Conservation (phyloP, 2,329 filamentous ascomycete species). For the Ascocoryne sarcoides region DNA sequence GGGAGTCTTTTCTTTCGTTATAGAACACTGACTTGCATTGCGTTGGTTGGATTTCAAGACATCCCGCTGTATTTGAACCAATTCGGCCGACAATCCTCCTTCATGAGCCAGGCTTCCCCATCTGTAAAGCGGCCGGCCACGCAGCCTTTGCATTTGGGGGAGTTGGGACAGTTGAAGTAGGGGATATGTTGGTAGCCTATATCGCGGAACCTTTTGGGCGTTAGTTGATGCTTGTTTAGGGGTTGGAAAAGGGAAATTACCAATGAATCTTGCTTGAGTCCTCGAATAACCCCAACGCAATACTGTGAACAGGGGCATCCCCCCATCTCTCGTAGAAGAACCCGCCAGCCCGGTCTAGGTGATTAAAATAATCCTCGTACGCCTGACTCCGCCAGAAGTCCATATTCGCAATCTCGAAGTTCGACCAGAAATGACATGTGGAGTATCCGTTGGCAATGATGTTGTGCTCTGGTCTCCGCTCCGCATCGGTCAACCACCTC, state of each 20-base stretch:
- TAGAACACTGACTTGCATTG: not conserved
- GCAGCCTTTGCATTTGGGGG: slow-evolving; percentile 84
- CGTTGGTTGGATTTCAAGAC: slow-evolving; percentile 39
- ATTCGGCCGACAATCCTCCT: slow-evolving; percentile 88
- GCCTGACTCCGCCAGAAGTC: slow-evolving; percentile 82
- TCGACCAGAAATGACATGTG: slow-evolving; percentile 98
- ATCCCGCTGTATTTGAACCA: slow-evolving; percentile 96
- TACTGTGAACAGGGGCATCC: slow-evolving; percentile 92
- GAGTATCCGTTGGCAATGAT: slow-evolving; percentile 82
- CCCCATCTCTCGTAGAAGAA: slow-evolving; percentile 99
- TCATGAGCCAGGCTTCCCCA: slow-evolving; percentile 74
- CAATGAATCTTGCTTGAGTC: slow-evolving; percentile 88
- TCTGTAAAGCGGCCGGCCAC: slow-evolving; percentile 82
- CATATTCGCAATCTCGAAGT: slow-evolving; percentile 94
- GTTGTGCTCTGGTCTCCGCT: slow-evolving; percentile 70
- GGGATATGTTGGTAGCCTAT: slow-evolving; percentile 98
- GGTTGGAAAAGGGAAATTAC: slow-evolving; percentile 41
- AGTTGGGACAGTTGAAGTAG: slow-evolving; percentile 98
- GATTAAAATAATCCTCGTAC: slow-evolving; percentile 94
- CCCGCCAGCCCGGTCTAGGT: slow-evolving; percentile 85
- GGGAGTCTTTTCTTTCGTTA: too few species aligned
- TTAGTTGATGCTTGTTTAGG: slow-evolving; percentile 5
- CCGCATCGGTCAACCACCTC: slow-evolving; percentile 75
- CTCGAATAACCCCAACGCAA: slow-evolving; percentile 86
- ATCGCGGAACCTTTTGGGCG: slow-evolving; percentile 75